Conservation (phyloP, 2,329 filamentous ascomycete genomes). For the Diaporthe sp. region DNA sequence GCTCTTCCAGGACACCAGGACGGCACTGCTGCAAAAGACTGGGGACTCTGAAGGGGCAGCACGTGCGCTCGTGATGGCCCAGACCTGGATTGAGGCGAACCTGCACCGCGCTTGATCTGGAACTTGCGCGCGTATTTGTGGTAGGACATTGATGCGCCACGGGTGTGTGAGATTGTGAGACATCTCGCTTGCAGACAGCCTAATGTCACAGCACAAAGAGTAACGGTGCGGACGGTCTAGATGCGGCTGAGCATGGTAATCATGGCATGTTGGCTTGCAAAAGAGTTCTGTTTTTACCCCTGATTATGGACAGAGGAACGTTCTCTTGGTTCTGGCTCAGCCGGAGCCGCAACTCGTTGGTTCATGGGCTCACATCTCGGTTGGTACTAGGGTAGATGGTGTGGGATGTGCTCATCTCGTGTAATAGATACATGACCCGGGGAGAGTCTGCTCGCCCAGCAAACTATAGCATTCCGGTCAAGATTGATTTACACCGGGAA, state of each 20-base stretch:
- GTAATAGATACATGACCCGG: neutral
- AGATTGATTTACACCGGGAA: neutral
- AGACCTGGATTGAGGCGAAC: slow-evolving; percentile 36
- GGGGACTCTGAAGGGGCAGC: slow-evolving; percentile 11
- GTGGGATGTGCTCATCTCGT: slow-evolving; percentile 26
- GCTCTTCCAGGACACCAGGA: slow-evolving; percentile 26
- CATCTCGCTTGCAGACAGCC: slow-evolving; percentile 37
- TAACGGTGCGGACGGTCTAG: neutral
- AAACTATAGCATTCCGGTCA: neutral
- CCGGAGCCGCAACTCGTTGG: neutral
- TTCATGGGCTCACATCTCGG: slow-evolving; percentile 13
- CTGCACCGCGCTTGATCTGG: slow-evolving; percentile 28
- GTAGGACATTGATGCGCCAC: slow-evolving; percentile 1
- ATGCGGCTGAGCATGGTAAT: neutral
- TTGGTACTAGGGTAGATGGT: slow-evolving; percentile 15
- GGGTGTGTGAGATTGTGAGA: slow-evolving; percentile 17
- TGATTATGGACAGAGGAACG: neutral
- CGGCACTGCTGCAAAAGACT: slow-evolving; percentile 10
- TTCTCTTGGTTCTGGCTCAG: neutral
- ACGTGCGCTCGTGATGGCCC: slow-evolving; percentile 31
- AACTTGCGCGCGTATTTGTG: neutral
- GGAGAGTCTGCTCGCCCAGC: neutral
- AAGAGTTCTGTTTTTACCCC: neutral
- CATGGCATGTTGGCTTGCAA: neutral
- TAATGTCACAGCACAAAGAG: neutral